Evolutionary conservation across 495 filamentous ascomycete species (phyloP), one percentile per base, ranked within the genome.

Genomic region (Aspergillus incahuasiensis): DNA sequence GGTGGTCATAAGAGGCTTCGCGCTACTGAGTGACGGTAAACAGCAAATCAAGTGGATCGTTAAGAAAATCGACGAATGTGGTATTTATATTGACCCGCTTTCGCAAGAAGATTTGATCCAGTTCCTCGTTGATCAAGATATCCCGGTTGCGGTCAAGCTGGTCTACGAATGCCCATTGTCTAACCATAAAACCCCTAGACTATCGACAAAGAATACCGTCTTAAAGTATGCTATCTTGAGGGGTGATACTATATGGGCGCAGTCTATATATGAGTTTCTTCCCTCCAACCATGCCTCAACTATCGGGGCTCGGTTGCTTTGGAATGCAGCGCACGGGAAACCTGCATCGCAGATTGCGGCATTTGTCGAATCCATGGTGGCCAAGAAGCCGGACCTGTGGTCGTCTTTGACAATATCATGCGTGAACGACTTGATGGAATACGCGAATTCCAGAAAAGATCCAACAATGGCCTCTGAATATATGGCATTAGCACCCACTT

Each of bases 381-480:
- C 77, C 15, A 62, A 69, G 28, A 66, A 78, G 30, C 69, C 68
- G 19, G 64, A 64, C 2, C 56, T 70, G 35, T 63, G 64, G 16
- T 30, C 72, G 12, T 69, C 69, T 3, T 82, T 91, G 1, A 83
- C 86, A 45, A 85, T 84, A n/a, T 71, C 75, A 3, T 87, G 86
- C 30, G 84, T 96, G 52, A 92, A 96, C 62, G 65, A 67, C 32
- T 77, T 97, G 18, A 75, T 97, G n/a, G 78, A 77, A 39, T 83
- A 86, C 55, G 88, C 91, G 34, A 87, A 86, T 59, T 78, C 80
- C n/a, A 73, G 74, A 30, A 74, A 83, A 24, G 85, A 92, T 57
- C 80, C 86, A 0, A 86, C 88, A 51, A 71, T 87, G 16, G 89
- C 87, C 6, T 83, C 88, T 55, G 76, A 86, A n/a, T 92, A 89